Evolutionary conservation across 495 filamentous ascomycete species (phyloP).

Genomic region (Penicillium roqueforti): DNA sequence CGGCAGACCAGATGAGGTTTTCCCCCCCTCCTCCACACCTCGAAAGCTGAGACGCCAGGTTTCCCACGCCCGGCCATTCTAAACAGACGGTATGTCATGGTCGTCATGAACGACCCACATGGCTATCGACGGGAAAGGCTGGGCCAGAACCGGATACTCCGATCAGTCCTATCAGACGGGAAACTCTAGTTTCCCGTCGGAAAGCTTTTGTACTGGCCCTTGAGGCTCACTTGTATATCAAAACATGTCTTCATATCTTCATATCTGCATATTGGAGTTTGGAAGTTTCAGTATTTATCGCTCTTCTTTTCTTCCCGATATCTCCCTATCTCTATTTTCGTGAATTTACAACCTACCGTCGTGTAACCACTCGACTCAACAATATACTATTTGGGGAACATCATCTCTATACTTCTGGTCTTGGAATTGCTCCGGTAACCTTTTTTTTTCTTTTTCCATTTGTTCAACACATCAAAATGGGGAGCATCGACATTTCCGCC

Average conservation of each 20-base stretch:
- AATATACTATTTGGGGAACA: conserved; percentile 14
- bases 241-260: conserved; percentile 20
- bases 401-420: conserved; percentile 12
- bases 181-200: conserved; percentile 40
- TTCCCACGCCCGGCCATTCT: conserved; percentile 4
- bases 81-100: conserved; percentile 21
- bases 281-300: neutral
- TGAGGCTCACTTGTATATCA: conserved; percentile 30
- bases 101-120: conserved; percentile 15
- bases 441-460: conserved; percentile 4
- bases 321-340: conserved; percentile 8
- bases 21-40: conserved; percentile 18
- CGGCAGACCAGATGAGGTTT: conserved; percentile 16
- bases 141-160: conserved; percentile 20
- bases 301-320: conserved; percentile 1
- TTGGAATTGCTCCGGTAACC: neutral
- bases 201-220: conserved; percentile 21
- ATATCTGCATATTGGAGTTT: conserved; percentile 16
- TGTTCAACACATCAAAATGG: conserved; percentile 25
- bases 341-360: conserved; percentile 7
- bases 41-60: conserved; percentile 17
- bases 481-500: conserved; percentile 31
- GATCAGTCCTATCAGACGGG: conserved; percentile 25
- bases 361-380: conserved; percentile 14
- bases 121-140: conserved; percentile 37